These are phyloP conservation scores for Talaromyces sp. DNA, from an alignment of 2,329 filamentous ascomycete genomes.

Conservation along the genomic window DNA sequence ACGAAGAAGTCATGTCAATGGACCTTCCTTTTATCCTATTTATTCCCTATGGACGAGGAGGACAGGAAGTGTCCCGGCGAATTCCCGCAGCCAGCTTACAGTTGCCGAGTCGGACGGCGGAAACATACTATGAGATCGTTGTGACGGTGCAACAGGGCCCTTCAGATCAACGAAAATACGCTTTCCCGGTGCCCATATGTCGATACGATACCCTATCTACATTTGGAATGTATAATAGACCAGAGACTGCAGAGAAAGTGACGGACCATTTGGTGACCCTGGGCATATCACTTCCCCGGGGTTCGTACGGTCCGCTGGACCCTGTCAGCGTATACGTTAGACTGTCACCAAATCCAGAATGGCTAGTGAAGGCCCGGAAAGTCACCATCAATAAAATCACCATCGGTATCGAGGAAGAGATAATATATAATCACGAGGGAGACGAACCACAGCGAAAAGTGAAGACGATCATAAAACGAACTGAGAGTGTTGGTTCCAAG, in stretches of 20 bases:
- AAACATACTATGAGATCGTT: conserved; percentile 95
- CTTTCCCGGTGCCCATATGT: conserved; percentile 83
- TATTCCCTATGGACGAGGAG: conserved; percentile 88
- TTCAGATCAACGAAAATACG: conserved; percentile 80
- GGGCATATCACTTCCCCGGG: conserved; percentile 84
- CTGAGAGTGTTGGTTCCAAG: conserved; percentile 73
- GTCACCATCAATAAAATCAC: conserved; percentile 94
- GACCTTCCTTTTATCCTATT: conserved; percentile 96
- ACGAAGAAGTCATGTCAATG: conserved; percentile 88
- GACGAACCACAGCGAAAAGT: conserved; percentile 89
- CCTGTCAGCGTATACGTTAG: conserved; percentile 96
- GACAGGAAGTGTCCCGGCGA: conserved; percentile 80
- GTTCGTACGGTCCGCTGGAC: conserved; percentile 94
- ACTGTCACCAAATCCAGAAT: conserved; percentile 84
- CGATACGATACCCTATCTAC: conserved; percentile 96
- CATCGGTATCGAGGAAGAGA: conserved; percentile 90
- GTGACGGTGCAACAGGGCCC: conserved; percentile 92
- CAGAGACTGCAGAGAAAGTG: conserved; percentile 78
- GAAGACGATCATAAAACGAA: conserved; percentile 79
- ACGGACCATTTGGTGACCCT: conserved; percentile 88
- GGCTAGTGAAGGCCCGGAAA: conserved; percentile 81
- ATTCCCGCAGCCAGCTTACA: conserved; percentile 91
- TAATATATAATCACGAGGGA: conserved; percentile 97
- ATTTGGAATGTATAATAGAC: conserved; percentile 98
- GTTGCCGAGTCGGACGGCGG: conserved; percentile 84